Conservation (phyloP, 1,139 yeast genomes). For the Torulaspora globosa region DNA sequence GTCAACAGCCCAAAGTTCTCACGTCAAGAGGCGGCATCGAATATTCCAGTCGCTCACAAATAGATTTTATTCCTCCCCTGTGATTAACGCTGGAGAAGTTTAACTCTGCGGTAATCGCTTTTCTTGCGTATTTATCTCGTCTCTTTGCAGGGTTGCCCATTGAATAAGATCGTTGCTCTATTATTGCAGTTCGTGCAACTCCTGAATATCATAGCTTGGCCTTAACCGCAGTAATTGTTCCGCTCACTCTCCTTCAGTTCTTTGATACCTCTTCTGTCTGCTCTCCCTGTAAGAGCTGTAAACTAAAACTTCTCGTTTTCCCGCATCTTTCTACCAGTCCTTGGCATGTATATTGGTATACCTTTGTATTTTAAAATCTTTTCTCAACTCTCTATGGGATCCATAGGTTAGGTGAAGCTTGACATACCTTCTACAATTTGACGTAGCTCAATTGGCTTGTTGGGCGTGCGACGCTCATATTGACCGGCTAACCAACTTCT, state of each 20-base stretch:
- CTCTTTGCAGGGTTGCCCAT: not conserved
- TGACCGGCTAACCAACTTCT: too few species aligned
- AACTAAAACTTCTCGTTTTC: not conserved
- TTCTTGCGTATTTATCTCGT: not conserved
- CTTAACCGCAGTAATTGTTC: not conserved
- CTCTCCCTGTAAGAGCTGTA: not conserved
- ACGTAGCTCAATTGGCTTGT: too few species aligned
- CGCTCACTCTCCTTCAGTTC: not conserved
- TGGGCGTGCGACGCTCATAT: too few species aligned
- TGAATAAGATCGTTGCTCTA: not conserved
- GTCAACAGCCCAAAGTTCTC: not conserved
- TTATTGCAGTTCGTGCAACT: not conserved
- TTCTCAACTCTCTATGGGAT: too few species aligned
- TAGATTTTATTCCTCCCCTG: not conserved
- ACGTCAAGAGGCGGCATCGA: not conserved
- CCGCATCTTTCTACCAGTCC: not conserved
- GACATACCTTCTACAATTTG: too few species aligned
- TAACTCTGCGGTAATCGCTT: conserved; percentile 1
- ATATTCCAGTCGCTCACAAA: not conserved
- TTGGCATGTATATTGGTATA: not conserved
- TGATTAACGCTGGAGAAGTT: not conserved
- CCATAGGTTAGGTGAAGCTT: too few species aligned
- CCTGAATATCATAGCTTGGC: not conserved
- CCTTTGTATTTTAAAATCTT: too few species aligned
- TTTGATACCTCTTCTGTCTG: not conserved